Evolutionary conservation across 495 filamentous ascomycete genomes (phyloP).

Genomic region (Staphylotrichum longicolle): DNA sequence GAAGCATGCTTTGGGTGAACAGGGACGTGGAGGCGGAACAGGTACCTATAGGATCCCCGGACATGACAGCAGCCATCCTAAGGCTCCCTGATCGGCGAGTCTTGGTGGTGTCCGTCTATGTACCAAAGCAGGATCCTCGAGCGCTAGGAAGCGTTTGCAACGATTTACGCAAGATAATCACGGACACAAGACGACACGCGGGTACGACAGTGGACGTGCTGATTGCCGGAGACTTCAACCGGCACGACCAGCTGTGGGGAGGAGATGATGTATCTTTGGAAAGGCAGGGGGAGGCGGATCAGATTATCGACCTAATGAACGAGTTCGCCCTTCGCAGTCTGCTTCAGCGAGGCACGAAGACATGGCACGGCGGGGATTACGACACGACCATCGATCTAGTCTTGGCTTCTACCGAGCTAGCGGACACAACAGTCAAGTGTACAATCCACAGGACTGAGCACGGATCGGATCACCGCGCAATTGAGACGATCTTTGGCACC

Average conservation of each 20-base stretch:
- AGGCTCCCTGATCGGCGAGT: conserved; percentile 11
- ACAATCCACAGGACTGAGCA: conserved; percentile 12
- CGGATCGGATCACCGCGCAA: neutral
- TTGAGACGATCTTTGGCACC: neutral
- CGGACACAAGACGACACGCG: conserved; percentile 3
- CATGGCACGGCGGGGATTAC: conserved; percentile 5
- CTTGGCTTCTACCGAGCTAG: conserved; percentile 14
- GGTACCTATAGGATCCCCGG: neutral
- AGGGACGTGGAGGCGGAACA: conserved; percentile 2
- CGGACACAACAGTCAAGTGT: conserved; percentile 12
- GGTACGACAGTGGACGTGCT: conserved; percentile 12
- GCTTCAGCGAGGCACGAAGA: conserved; percentile 14
- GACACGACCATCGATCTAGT: conserved; percentile 17
- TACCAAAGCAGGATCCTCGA: conserved; percentile 6
- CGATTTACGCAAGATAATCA: conserved; percentile 1
- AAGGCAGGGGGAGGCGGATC: conserved; percentile 4
- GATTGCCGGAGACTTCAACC: conserved; percentile 16
- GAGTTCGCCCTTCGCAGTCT: conserved; percentile 8
- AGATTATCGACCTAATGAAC: conserved; percentile 10
- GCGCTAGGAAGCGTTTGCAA: neutral
- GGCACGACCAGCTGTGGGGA: conserved; percentile 14
- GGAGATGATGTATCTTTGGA: neutral
- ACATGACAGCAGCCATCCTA: conserved; percentile 1
- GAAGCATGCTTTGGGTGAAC: conserved; percentile 10
- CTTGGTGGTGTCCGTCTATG: conserved; percentile 17